phyloP scores from a whole-genome alignment of 2,329 filamentous ascomycete species.

The Emericellopsis cladophorae region DNA sequence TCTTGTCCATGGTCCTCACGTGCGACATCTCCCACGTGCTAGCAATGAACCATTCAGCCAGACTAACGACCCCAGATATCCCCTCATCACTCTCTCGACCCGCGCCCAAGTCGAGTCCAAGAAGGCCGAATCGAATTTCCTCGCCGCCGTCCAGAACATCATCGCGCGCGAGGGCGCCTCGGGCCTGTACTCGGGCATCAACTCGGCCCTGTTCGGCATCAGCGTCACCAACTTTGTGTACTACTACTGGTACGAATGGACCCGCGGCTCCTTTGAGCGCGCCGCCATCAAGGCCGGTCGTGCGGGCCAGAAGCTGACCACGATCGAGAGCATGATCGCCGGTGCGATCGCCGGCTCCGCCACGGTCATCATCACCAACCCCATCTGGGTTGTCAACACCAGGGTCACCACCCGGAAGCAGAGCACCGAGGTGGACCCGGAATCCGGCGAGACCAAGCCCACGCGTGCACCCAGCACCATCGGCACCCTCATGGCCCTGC shows the following conservation, averaged over 20 bases:
- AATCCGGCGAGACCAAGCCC: constrained; percentile 21
- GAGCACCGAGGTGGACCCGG: constrained; percentile 27
- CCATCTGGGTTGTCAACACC: constrained; percentile 98
- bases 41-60: constrained; percentile 2
- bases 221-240: constrained; percentile 99
- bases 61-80: constrained; percentile 49
- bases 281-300: constrained; percentile 63
- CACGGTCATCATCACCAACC: constrained; percentile 92
- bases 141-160: constrained; percentile 74
- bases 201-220: constrained; percentile 93
- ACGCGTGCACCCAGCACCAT: constrained; percentile 58
- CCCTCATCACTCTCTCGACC: constrained; percentile 92
- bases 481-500: constrained; percentile 65
- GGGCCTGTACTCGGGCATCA: constrained; percentile 85
- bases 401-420: constrained; percentile 86
- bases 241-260: constrained; percentile 99
- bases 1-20: constrained; percentile 93
- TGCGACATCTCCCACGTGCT: constrained; percentile 26
- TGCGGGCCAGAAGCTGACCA: constrained; percentile 71
- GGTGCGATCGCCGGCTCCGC: constrained; percentile 88
- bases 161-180: constrained; percentile 80
- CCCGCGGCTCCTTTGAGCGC: constrained; percentile 70
- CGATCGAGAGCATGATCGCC: constrained; percentile 86
- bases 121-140: constrained; percentile 74
- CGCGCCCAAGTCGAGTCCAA: constrained; percentile 96